A percentile compares a stretch with the other conserved stretches of the same genome.
These are phyloP conservation scores for Tillandsia leiboldiana DNA, from an alignment of 176 grass and related monocot species.

Conservation along the genomic window DNA sequence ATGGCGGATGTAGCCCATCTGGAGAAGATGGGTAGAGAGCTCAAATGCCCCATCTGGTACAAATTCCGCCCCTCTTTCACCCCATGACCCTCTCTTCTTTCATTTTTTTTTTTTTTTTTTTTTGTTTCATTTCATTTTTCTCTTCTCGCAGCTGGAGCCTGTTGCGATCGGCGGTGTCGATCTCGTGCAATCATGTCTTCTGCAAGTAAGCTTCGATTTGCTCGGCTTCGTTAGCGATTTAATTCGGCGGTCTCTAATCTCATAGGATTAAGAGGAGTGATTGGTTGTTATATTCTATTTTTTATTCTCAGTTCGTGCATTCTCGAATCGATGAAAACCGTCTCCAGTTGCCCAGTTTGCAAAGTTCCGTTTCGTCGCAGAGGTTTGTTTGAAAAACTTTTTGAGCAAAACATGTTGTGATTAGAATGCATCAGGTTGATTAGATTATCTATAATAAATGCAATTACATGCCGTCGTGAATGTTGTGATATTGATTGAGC, in stretches of 20 bases:
- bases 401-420: not conserved
- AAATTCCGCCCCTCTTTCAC: not conserved
- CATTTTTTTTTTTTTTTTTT: not conserved
- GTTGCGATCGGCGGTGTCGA: constrained; percentile 42
- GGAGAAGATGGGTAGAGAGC: constrained; percentile 80
- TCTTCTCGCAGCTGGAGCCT: constrained; percentile 55
- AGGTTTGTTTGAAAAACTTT: constrained; percentile 29
- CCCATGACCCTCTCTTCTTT: not conserved
- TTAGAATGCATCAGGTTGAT: too few relatives aligned
- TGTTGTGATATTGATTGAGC: too few relatives aligned
- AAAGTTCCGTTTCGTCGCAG: constrained; percentile 74
- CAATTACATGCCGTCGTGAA: too few relatives aligned
- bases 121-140: not conserved
- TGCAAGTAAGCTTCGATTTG: constrained; percentile 51
- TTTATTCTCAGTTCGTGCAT: constrained; percentile 47
- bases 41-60: constrained; percentile 94
- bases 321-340: constrained; percentile 61
- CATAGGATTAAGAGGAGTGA: too few relatives aligned
- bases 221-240: not conserved
- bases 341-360: constrained; percentile 64
- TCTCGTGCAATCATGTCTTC: constrained; percentile 80
- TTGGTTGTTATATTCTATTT: not conserved
- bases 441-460: too few relatives aligned
- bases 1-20: constrained; percentile 64
- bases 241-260: not conserved